Base-by-base conservation (phyloP, 352 stramenopile species). In the Globisporangium parvum region DNA sequence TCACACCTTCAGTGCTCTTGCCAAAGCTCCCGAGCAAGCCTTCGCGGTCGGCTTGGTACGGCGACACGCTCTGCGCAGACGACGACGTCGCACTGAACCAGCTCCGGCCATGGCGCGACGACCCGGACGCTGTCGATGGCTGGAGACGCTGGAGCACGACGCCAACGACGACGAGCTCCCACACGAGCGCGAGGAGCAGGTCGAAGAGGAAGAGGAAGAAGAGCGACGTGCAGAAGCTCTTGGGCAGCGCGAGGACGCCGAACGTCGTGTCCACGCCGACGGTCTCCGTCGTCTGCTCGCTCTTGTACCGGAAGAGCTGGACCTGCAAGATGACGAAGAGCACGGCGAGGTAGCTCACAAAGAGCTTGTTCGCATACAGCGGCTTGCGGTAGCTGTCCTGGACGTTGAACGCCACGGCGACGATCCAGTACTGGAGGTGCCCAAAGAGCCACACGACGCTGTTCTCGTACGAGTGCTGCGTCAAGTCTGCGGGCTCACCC, bases 371-470 rank as follows among this genome's bases (percentile, higher is more conserved):
- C 6, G 68, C 48, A 28, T 81, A 67, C 23, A 87, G 47, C n/a
- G 76, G 73, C 33, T 81, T 71, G 55, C 82, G 76, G 53, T 85
- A 89, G 24, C 53, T 50, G 47, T 93, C 82, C 3, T 73, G 65
- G 14, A 79, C 35, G 56, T 93, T 93, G 55, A 93, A 80, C 11
- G 68, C 68, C 17, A 88, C 52, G 2, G 78, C 82, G 9, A 83
- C 74, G 55, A 89, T 75, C 70, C 76, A 86, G 60, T 89, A 93
- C 65, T 90, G 78, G 39, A 88, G 26, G 60, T 93, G 80, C 1
- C 82, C 82, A 41, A 89, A 88, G 31, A 87, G 73, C 82, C 82
- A 93, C 6, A 91, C 37, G 9, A 90, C 75, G 50, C 67, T 83
- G 71, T 88, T 85, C 54, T 92, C 82, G 65, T 86, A 88, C 55